Percentiles rank a stretch among this genome's conserved stretches.
phyloP scores from a whole-genome alignment of 1,139 yeast species.

The Saccharomyces uvarum region DNA sequence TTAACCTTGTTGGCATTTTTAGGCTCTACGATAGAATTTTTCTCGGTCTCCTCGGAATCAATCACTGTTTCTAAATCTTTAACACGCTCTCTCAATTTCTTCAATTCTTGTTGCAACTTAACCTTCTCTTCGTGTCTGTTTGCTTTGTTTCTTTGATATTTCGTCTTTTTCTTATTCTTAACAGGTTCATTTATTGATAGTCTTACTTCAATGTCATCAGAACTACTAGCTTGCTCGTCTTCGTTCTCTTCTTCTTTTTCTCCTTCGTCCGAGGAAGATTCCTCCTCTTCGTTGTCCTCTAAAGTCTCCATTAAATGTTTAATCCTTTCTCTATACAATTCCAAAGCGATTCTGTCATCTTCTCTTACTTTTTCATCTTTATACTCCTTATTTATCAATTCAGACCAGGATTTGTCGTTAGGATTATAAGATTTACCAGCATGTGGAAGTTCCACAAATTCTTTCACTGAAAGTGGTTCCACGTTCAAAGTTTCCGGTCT shows the following conservation, averaged over 20 bases:
- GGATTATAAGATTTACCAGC: constrained; percentile 95
- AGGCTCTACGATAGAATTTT: constrained; percentile 30
- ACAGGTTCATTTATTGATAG: constrained; percentile 72
- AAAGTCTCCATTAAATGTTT: constrained; percentile 55
- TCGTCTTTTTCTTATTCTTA: constrained; percentile 63
- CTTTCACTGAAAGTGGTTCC: constrained; percentile 46
- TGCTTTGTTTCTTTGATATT: constrained; percentile 66
- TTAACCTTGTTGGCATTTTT: constrained; percentile 23
- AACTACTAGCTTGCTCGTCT: constrained; percentile 13
- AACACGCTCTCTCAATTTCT: constrained; percentile 48
- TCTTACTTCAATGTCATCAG: constrained; percentile 30
- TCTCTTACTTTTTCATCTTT: constrained; percentile 61
- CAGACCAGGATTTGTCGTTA: constrained; percentile 74
- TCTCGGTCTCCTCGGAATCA: constrained; percentile 38
- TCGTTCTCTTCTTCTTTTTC: constrained; percentile 36
- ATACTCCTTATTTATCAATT: constrained; percentile 59
- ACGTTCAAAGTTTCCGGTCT: constrained; percentile 52
- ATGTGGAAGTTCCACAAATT: constrained; percentile 50
- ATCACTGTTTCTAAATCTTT: constrained; percentile 48
- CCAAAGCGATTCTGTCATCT: constrained; percentile 49
- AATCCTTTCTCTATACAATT: constrained; percentile 56
- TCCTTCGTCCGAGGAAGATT: constrained; percentile 36
- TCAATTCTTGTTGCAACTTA: constrained; percentile 50
- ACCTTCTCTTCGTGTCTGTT: constrained; percentile 55
- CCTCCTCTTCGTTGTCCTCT: constrained; percentile 49